Percentiles rank a stretch among this genome's conserved stretches.
These are phyloP conservation scores for Colletotrichum incanum DNA, from an alignment of 2,329 filamentous ascomycete genomes.

Conservation along the genomic window DNA sequence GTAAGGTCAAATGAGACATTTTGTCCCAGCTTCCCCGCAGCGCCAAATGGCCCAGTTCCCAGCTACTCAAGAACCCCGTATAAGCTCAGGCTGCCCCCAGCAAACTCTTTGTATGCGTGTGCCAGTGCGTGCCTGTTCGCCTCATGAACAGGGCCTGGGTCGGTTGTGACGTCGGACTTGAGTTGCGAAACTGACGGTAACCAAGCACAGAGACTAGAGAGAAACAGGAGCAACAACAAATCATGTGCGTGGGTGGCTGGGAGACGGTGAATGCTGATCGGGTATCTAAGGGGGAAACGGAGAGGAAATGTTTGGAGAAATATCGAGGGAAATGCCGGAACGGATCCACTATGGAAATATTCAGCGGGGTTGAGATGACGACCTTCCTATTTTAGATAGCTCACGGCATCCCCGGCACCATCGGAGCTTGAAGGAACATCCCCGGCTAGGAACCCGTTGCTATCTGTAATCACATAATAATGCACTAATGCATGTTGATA, in stretches of 20 bases:
- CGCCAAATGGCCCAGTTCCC: neutral
- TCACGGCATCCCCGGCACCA: constrained; percentile 11
- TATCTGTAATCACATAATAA: neutral
- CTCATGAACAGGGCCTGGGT: constrained; percentile 4
- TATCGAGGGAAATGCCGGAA: constrained; percentile 29
- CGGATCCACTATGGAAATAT: neutral
- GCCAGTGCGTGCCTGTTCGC: neutral
- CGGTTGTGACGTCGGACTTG: neutral
- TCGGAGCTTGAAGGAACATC: neutral
- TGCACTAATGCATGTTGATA: neutral
- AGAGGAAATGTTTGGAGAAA: neutral
- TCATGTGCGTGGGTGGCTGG: constrained; percentile 1
- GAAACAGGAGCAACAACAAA: neutral
- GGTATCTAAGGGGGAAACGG: neutral
- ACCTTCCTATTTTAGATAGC: constrained; percentile 27
- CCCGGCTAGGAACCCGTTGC: neutral
- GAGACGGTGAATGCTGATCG: neutral
- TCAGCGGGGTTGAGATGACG: constrained; percentile 13
- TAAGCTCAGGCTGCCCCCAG: neutral
- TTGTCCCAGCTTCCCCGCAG: neutral
- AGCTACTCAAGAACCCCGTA: neutral
- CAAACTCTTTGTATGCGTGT: neutral
- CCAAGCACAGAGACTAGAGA: neutral
- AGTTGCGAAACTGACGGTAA: no score
- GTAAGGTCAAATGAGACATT: neutral